These are phyloP conservation scores for Candida ficus DNA, from an alignment of 805 yeast genomes.

Conservation along the genomic window DNA sequence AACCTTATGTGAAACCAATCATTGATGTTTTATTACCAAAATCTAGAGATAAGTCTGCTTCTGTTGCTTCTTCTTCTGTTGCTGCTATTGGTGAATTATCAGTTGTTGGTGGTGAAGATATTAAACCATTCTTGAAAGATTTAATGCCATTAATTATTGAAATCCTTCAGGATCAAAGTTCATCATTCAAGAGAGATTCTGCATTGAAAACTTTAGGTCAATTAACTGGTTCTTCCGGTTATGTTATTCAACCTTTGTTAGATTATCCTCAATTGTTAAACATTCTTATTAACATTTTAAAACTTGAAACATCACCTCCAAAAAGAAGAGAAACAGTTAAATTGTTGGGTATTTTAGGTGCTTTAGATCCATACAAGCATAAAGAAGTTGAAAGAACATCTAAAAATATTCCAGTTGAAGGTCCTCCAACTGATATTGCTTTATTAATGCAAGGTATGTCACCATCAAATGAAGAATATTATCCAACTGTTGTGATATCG, in stretches of 20 bases:
- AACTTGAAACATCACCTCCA: slow-evolving; percentile 68
- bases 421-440: slow-evolving; percentile 87
- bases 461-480: slow-evolving; percentile 88
- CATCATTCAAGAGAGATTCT: slow-evolving; percentile 83
- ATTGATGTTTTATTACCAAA: slow-evolving; percentile 77
- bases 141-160: slow-evolving; percentile 86
- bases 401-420: slow-evolving; percentile 51
- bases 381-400: slow-evolving; percentile 80
- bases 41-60: slow-evolving; percentile 63
- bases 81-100: slow-evolving; percentile 86
- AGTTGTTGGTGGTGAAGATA: slow-evolving; percentile 81
- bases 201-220: slow-evolving; percentile 87
- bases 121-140: slow-evolving; percentile 63
- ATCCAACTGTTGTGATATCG: slow-evolving; percentile 89
- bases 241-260: slow-evolving; percentile 87
- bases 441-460: slow-evolving; percentile 90
- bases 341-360: slow-evolving; percentile 89
- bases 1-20: slow-evolving; percentile 90
- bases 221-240: slow-evolving; percentile 84
- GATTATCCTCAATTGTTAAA: slow-evolving; percentile 90
- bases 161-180: slow-evolving; percentile 87
- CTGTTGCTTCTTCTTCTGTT: slow-evolving; percentile 83
- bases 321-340: slow-evolving; percentile 86
- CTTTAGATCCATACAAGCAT: slow-evolving; percentile 93
- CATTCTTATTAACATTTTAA: slow-evolving; percentile 72